phyloP scores from a whole-genome alignment of 2,329 filamentous ascomycete genomes.

The Penicillium sp. region DNA sequence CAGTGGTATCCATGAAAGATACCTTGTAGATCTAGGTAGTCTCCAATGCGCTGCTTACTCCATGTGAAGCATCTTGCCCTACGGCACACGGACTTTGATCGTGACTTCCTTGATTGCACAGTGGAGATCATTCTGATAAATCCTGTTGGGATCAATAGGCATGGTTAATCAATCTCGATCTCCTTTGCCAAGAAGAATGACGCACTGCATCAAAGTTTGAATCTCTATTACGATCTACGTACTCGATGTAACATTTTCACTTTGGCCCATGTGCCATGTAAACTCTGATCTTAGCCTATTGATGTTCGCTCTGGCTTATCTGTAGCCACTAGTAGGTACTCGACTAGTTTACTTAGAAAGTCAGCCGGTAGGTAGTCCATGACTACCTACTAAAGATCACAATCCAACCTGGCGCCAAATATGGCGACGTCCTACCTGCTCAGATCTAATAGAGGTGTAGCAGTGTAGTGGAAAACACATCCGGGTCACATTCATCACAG shows the following conservation, averaged over 20 bases:
- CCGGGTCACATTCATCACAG: not conserved
- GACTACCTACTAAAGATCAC: not conserved
- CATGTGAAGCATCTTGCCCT: not conserved
- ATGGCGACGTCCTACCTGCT: not conserved
- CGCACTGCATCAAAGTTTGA: not conserved
- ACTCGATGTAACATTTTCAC: not conserved
- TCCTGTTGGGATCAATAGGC: too few relatives aligned
- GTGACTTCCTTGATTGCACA: not conserved
- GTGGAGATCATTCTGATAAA: not conserved
- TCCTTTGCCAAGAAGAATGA: not conserved
- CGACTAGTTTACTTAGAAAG: not conserved
- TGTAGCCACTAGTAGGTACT: not conserved
- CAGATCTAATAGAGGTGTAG: not conserved
- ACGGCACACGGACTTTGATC: not conserved
- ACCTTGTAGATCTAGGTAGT: constrained; percentile 2
- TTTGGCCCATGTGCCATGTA: not conserved
- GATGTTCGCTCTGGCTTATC: not conserved
- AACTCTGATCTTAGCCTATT: not conserved
- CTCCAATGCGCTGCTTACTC: not conserved
- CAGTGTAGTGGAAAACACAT: not conserved
- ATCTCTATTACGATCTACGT: not conserved
- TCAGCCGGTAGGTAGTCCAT: not conserved
- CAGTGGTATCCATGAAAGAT: constrained; percentile 14
- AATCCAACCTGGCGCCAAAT: not conserved
- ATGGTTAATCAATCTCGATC: not conserved